Percentiles rank a stretch among this genome's conserved stretches.
Evolutionary conservation across 1,284 basidiomycete genomes (phyloP).

Genomic region (Fomitopsis pinicola): DNA sequence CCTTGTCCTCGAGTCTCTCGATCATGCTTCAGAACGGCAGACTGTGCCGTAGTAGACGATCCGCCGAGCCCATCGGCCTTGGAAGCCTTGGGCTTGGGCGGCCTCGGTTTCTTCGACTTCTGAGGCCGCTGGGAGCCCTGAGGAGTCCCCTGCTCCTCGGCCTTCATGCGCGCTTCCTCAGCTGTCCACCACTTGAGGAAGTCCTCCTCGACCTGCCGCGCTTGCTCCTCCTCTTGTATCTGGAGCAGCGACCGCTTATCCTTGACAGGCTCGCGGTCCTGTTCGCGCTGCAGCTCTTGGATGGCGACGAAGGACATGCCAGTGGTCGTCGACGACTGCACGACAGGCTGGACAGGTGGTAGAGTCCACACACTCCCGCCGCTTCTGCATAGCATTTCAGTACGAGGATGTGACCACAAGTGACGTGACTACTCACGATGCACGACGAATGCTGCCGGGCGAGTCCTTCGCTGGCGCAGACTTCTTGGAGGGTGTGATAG

Average conservation of each 20-base stretch:
- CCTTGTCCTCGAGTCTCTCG: neutral
- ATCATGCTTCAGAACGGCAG: neutral
- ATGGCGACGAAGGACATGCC: constrained; percentile 77
- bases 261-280: constrained; percentile 36
- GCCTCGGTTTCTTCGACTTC: constrained; percentile 11
- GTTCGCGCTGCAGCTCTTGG: constrained; percentile 71
- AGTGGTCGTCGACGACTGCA: constrained; percentile 32
- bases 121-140: neutral
- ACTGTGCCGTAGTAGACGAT: neutral
- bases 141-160: constrained; percentile 13
- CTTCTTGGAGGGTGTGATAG: constrained; percentile 54
- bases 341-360: constrained; percentile 42
- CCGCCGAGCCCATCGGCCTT: neutral
- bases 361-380: constrained; percentile 53
- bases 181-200: constrained; percentile 85
- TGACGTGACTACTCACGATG: constrained; percentile 40
- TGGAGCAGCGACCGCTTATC: constrained; percentile 68
- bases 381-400: constrained; percentile 25
- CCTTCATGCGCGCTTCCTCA: constrained; percentile 66
- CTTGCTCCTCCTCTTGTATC: constrained; percentile 82
- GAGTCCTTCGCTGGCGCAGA: constrained; percentile 25
- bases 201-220: constrained; percentile 61
- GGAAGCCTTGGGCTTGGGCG: neutral
- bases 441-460: constrained; percentile 33
- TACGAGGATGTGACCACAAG: neutral